These are phyloP conservation scores for Syzygium malaccense DNA, from an alignment of 441 rosid species.

Conservation along the genomic window DNA sequence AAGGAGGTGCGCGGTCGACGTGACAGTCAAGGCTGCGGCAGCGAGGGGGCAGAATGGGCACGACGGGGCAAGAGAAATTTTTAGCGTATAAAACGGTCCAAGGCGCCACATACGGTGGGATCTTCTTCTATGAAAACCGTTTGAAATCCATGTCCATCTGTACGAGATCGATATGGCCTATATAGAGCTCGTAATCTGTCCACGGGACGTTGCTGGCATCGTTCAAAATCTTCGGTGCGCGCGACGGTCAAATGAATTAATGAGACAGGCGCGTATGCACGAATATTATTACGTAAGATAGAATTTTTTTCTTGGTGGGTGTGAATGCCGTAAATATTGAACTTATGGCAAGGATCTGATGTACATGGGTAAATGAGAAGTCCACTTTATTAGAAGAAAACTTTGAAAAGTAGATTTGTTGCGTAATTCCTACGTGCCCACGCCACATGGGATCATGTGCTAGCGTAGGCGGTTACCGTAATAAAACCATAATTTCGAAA, in stretches of 20 bases:
- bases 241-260: fast-evolving
- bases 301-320: too few relatives aligned
- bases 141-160: not conserved
- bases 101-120: not conserved
- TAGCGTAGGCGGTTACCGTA: not conserved
- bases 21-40: not conserved
- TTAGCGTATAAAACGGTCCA: too few relatives aligned
- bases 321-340: not conserved
- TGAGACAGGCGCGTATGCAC: not conserved
- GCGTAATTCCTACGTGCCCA: not conserved
- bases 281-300: too few relatives aligned
- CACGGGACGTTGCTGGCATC: too few relatives aligned
- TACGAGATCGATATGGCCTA: not conserved
- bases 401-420: not conserved
- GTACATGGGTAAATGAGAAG: not conserved
- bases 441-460: not conserved
- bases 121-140: not conserved
- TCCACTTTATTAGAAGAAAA: not conserved
- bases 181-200: not conserved
- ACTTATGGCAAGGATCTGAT: not conserved
- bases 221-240: not conserved
- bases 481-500: not conserved
- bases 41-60: not conserved
- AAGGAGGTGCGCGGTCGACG: not conserved
- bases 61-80: not conserved